A percentile compares a stretch with the other conserved stretches of the same genome.
phyloP scores from a whole-genome alignment of 2,329 filamentous ascomycete species.

The Venturia asperata region DNA sequence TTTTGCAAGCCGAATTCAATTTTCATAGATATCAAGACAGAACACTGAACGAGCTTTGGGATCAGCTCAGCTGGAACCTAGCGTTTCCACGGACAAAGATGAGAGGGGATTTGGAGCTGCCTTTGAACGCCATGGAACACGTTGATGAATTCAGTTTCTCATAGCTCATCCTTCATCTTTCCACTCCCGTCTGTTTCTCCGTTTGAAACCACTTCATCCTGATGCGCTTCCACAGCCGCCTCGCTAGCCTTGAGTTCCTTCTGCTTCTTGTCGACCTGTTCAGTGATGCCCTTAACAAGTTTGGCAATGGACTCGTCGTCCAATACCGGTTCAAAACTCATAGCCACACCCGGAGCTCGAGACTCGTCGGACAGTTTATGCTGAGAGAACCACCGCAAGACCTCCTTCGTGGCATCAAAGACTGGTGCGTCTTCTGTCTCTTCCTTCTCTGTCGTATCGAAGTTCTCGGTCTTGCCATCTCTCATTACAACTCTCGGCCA shows the following conservation, averaged over 20 bases:
- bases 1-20: background rate
- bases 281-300: constrained; percentile 1
- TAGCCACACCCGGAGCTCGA: constrained; percentile 8
- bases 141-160: background rate
- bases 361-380: constrained; percentile 12
- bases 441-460: background rate
- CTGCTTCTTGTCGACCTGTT: background rate
- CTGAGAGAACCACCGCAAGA: constrained; percentile 15
- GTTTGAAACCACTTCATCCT: background rate
- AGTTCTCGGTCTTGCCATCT: constrained; percentile 7
- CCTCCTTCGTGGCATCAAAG: constrained; percentile 16
- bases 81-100: too few relatives aligned
- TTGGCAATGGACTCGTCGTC: background rate
- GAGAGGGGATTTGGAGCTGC: background rate
- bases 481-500: constrained; percentile 15
- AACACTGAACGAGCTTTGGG: too few relatives aligned
- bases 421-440: background rate
- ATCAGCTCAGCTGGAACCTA: too few relatives aligned
- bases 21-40: too few relatives aligned
- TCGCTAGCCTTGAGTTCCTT: background rate
- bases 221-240: background rate
- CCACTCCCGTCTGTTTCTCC: background rate
- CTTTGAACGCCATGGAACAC: background rate
- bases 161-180: constrained; percentile 14
- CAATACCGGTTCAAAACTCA: background rate